Evolutionary conservation across 2,329 filamentous ascomycete species (phyloP).

Genomic region (Colletotrichum cuscutae): DNA sequence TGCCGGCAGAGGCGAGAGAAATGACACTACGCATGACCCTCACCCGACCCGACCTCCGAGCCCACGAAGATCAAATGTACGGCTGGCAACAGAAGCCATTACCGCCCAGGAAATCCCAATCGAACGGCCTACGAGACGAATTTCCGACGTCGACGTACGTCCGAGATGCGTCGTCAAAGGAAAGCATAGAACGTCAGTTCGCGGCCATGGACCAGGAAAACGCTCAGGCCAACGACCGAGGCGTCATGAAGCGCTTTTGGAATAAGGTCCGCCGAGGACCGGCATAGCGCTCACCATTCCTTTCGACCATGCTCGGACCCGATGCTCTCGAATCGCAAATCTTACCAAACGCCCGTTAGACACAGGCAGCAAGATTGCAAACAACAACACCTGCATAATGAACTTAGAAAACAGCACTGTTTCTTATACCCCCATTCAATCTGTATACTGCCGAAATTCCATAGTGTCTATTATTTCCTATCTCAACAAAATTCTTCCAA

Average conservation of each 20-base stretch:
- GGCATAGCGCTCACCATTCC: background rate
- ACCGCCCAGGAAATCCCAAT: conserved; percentile 37
- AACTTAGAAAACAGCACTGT: conserved; percentile 17
- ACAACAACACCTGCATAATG: conserved; percentile 8
- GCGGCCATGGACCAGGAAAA: conserved; percentile 64
- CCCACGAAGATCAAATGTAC: conserved; percentile 77
- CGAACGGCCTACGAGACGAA: conserved; percentile 45
- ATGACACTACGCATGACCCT: conserved; percentile 98
- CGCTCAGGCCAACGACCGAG: conserved; percentile 57
- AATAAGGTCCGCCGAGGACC: conserved; percentile 63
- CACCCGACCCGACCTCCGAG: conserved; percentile 86
- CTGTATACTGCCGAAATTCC: conserved; percentile 20
- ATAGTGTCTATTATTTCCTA: conserved; percentile 24
- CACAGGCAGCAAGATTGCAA: conserved; percentile 18
- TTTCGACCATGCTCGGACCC: background rate
- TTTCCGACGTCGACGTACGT: conserved; percentile 43
- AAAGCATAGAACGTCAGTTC: conserved; percentile 64
- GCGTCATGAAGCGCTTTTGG: conserved; percentile 72
- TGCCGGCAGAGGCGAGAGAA: conserved; percentile 71
- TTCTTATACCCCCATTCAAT: conserved; percentile 23
- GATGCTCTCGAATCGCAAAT: background rate
- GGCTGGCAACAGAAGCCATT: conserved; percentile 66
- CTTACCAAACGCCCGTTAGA: conserved; percentile 7
- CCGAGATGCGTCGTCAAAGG: conserved; percentile 54
- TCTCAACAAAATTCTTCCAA: background rate